Evolutionary conservation across 371 early-diverging fungal species (phyloP), one percentile per base, ranked within the genome.

Genomic region (Apophysomyces variabilis): DNA sequence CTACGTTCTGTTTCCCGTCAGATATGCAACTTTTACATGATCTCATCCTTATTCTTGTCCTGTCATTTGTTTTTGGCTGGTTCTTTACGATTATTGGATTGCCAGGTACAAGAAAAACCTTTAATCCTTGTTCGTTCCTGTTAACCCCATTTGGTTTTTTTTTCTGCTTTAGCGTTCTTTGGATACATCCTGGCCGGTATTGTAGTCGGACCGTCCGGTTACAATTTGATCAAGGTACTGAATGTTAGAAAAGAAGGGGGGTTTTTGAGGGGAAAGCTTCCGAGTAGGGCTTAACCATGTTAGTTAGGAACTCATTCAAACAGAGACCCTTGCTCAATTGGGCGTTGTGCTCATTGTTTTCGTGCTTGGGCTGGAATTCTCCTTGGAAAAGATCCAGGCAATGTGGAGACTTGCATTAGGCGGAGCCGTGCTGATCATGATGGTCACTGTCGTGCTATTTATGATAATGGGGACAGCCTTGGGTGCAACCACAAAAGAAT

Each of bases 111-210:
- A 54, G 13, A 8, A 41, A 41, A 41, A 1, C 11, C 1, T 11
- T 41, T 13, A 2, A 11, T 41, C 1, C 41, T 41, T 4, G 11
- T 41, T 13, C 38, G 13, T n/a, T 50, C 50, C 64, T 57, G 26
- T 39, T 35, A 32, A 61, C 56, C 14, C 57, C 57, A 37, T 14
- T 37, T 26, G 9, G 1, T 26, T 26, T 26, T 26, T 26, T 26
- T 26, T 26, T 26, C 3, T 26, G 32, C 3, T 2, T 26, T 57
- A 75, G 79, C 85, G 16, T 89, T 89, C 69, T 86, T 89, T 74
- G 89, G 89, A 6, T 86, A 88, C 41, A 82, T 89, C 35, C 41
- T 85, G 13, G 86, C 88, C n/a, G 89, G 89, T 16, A 70, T 81
- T 32, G 11, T 86, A 6, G 71, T 82, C 18, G 87, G 87, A 1